Conservation (phyloP, 805 yeast genomes). For the Ogataea populi-albae region DNA sequence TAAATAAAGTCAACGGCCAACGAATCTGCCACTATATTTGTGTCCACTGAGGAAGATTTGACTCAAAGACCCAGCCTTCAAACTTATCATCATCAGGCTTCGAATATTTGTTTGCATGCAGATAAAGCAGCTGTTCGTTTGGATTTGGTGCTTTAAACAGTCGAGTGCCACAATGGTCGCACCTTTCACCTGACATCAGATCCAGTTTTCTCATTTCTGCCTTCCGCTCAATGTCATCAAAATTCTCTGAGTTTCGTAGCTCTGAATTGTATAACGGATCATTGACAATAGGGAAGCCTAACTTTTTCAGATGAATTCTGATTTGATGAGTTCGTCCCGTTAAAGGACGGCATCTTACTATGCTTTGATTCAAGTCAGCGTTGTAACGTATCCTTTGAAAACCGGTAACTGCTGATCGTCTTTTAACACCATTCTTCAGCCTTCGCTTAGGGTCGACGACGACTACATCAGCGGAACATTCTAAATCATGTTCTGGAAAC, state of each 20-base stretch:
- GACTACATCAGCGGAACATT: constrained; percentile 39
- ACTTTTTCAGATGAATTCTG: constrained; percentile 49
- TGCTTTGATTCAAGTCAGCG: constrained; percentile 33
- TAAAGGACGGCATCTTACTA: constrained; percentile 47
- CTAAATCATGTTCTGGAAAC: constrained; percentile 35
- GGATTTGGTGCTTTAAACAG: constrained; percentile 32
- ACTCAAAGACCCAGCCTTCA: constrained; percentile 36
- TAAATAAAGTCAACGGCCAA: too few relatives aligned
- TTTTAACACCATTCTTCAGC: constrained; percentile 22
- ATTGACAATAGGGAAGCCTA: constrained; percentile 38
- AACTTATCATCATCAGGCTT: too few relatives aligned
- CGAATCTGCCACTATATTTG: too few relatives aligned
- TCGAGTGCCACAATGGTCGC: constrained; percentile 35
- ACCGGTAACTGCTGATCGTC: constrained; percentile 22
- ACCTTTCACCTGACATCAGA: constrained; percentile 24
- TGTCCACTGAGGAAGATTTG: constrained; percentile 49
- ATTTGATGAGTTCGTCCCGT: constrained; percentile 60
- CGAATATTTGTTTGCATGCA: constrained; percentile 46
- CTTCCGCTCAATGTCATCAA: constrained; percentile 9
- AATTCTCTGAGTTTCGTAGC: constrained; percentile 1
- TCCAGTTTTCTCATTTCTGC: constrained; percentile 15
- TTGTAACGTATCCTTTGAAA: constrained; percentile 32
- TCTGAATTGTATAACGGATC: constrained; percentile 31
- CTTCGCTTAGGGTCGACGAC: constrained; percentile 31
- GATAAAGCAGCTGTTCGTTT: constrained; percentile 37